These are phyloP conservation scores for Sonneratia alba DNA, from an alignment of 345 rosid genomes.

Conservation along the genomic window DNA sequence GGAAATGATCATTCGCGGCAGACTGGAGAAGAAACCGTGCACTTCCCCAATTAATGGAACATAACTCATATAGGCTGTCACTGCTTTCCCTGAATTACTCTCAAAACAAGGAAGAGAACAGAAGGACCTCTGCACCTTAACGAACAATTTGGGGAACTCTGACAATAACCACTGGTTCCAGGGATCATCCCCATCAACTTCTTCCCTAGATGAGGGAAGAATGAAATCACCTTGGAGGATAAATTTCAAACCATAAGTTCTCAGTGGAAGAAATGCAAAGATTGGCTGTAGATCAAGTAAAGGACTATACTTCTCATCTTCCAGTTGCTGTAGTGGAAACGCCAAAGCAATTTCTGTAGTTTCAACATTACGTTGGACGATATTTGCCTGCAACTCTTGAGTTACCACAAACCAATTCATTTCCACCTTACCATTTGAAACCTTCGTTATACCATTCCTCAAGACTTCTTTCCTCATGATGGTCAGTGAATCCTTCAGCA, in stretches of 20 bases:
- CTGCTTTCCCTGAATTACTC: conserved; percentile 69
- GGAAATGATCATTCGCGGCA: conserved; percentile 59
- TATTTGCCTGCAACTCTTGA: conserved; percentile 47
- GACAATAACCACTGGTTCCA: conserved; percentile 94
- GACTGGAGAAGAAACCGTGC: conserved; percentile 79
- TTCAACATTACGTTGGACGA: conserved; percentile 44
- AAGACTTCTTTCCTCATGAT: conserved; percentile 69
- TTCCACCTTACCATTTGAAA: conserved; percentile 60
- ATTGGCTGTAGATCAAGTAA: conserved; percentile 65
- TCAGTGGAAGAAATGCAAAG: conserved; percentile 87
- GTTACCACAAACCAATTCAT: conserved; percentile 90
- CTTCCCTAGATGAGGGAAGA: conserved; percentile 97
- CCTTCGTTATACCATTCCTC: conserved; percentile 58
- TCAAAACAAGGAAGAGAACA: conserved; percentile 73
- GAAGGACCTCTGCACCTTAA: conserved; percentile 53
- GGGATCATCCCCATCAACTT: conserved; percentile 82
- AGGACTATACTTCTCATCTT: conserved; percentile 50
- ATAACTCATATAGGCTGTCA: conserved; percentile 71
- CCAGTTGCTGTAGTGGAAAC: conserved; percentile 61
- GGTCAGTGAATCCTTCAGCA: conserved; percentile 49
- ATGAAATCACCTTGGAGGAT: conserved; percentile 92
- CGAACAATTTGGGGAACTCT: conserved; percentile 69
- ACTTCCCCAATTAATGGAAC: conserved; percentile 90
- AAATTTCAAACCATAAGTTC: conserved; percentile 90
- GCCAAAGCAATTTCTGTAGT: conserved; percentile 77